Conservation (phyloP, 2,329 filamentous ascomycete genomes). For the Stemphylium vesicarium region DNA sequence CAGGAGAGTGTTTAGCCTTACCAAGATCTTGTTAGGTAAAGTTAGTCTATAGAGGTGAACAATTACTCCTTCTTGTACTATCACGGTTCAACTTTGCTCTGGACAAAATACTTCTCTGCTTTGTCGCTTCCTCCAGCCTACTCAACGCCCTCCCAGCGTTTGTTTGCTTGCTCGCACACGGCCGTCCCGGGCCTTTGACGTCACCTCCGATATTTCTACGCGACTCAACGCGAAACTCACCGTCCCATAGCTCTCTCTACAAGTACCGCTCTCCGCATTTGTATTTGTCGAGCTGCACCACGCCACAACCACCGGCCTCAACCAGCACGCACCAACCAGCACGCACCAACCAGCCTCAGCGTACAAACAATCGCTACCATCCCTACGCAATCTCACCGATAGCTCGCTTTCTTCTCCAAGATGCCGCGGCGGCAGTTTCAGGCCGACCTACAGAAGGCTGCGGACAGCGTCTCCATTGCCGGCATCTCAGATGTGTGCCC, state of each 20-base stretch:
- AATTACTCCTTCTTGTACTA: background rate
- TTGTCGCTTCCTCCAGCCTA: slow-evolving; percentile 5
- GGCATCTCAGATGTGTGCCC: slow-evolving; percentile 62
- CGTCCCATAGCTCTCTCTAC: background rate
- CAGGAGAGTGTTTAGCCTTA: slow-evolving; percentile 10
- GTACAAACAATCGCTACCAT: background rate
- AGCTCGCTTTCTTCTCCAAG: slow-evolving; percentile 2
- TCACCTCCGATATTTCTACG: slow-evolving; percentile 1
- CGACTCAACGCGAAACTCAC: background rate
- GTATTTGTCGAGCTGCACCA: slow-evolving; percentile 1
- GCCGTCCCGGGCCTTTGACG: background rate
- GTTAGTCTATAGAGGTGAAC: slow-evolving; percentile 5
- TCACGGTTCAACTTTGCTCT: slow-evolving; percentile 2
- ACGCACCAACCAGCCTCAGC: background rate
- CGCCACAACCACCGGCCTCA: slow-evolving; percentile 10
- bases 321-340: background rate
- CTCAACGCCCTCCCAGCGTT: background rate
- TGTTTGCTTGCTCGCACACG: slow-evolving; percentile 5
- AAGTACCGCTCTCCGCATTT: background rate
- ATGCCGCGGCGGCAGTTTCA: slow-evolving; percentile 74
- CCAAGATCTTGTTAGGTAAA: slow-evolving; percentile 15
- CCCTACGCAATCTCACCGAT: background rate
- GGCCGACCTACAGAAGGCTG: slow-evolving; percentile 60
- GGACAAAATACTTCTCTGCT: background rate
- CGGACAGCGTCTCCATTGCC: slow-evolving; percentile 47